Evolutionary conservation across 306 rosid species (phyloP).

Genomic region (Fragaria iinumae): DNA sequence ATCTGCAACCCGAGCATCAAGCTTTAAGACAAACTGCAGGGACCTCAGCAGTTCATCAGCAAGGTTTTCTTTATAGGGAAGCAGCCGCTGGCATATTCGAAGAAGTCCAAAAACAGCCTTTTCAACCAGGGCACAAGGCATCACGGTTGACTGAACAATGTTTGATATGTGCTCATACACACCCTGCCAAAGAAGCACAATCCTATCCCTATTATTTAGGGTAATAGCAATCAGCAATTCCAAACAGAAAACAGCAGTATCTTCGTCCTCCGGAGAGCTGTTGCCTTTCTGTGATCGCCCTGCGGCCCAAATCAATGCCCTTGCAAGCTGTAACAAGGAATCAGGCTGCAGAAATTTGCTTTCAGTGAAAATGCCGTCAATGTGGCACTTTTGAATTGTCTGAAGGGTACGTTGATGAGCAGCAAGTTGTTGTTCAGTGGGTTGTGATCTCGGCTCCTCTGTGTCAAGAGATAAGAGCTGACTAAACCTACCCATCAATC

Average conservation of each 20-base stretch:
- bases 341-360: constrained; percentile 94
- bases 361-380: constrained; percentile 91
- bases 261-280: constrained; percentile 88
- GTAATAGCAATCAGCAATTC: constrained; percentile 94
- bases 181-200: constrained; percentile 90
- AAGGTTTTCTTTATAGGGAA: constrained; percentile 93
- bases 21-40: constrained; percentile 86
- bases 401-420: constrained; percentile 92
- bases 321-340: constrained; percentile 85
- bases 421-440: constrained; percentile 94
- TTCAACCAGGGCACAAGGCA: constrained; percentile 93
- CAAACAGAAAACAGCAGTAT: constrained; percentile 90
- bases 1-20: constrained; percentile 97
- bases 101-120: constrained; percentile 97
- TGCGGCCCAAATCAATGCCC: constrained; percentile 89
- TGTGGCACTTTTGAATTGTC: constrained; percentile 85
- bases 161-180: constrained; percentile 88
- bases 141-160: constrained; percentile 91
- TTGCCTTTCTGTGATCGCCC: constrained; percentile 81
- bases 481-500: constrained; percentile 97
- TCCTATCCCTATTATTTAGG: constrained; percentile 90
- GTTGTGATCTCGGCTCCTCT: constrained; percentile 93
- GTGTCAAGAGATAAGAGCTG: constrained; percentile 93
- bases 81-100: constrained; percentile 92
- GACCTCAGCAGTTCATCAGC: constrained; percentile 97